Percentiles rank a stretch among this genome's conserved stretches.
Conservation (phyloP, 148 eudicot genomes). For the Fagopyrum tataricum region DNA sequence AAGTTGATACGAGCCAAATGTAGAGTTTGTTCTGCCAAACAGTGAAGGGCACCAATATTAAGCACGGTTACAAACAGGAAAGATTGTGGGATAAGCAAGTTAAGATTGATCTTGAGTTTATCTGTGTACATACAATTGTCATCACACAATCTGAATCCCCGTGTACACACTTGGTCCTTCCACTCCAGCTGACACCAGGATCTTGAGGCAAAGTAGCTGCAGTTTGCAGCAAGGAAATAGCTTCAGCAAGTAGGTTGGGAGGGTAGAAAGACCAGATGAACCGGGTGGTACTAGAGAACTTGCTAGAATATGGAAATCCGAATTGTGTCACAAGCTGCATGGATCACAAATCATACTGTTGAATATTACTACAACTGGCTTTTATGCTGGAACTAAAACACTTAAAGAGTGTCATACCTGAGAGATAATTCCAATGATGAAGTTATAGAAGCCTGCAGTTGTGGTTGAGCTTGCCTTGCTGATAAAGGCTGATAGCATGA, state of each 20-base stretch:
- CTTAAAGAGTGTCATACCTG: conserved; percentile 44
- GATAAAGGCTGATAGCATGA: conserved; percentile 72
- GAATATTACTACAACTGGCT: not conserved
- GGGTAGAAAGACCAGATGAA: conserved; percentile 82
- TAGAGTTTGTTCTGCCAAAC: conserved; percentile 53
- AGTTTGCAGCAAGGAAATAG: conserved; percentile 59
- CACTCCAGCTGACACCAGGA: conserved; percentile 78
- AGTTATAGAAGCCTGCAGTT: conserved; percentile 66
- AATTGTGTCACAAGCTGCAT: conserved; percentile 65
- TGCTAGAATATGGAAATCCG: conserved; percentile 58
- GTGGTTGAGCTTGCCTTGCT: conserved; percentile 75
- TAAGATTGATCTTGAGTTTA: not conserved
- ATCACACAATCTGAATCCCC: conserved; percentile 66
- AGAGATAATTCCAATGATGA: conserved; percentile 68
- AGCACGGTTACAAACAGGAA: not conserved
- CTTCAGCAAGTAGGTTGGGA: conserved; percentile 71
- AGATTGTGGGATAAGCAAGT: not conserved
- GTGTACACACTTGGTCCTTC: conserved; percentile 54
- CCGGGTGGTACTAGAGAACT: conserved; percentile 26
- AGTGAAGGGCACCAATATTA: not conserved
- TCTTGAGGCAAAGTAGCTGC: conserved; percentile 50
- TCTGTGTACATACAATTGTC: conserved; percentile 40
- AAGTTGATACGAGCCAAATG: conserved; percentile 48
- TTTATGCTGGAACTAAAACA: not conserved
- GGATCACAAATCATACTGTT: not conserved